Evolutionary conservation across 345 rosid genomes (phyloP).

Genomic region (Gynandropsis gynandra): DNA sequence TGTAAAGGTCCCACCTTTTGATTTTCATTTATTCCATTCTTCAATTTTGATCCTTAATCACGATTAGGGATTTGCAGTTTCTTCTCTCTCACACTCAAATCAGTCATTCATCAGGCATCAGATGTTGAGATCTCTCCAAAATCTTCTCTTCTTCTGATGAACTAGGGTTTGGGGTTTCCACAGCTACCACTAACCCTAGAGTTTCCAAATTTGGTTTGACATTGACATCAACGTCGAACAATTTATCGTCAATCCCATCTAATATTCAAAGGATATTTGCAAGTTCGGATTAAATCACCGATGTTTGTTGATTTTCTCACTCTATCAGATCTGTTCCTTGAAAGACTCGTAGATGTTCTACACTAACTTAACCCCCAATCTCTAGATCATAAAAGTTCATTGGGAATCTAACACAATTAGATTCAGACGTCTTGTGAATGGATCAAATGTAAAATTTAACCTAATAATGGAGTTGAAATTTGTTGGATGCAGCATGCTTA

Average conservation of each 20-base stretch:
- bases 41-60: slow-evolving; percentile 4
- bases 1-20: not conserved
- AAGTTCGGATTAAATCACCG: slow-evolving; percentile 3
- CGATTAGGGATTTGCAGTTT: slow-evolving; percentile 22
- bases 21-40: slow-evolving; percentile 14
- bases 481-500: slow-evolving; percentile 54
- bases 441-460: not conserved
- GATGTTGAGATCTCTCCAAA: slow-evolving; percentile 14
- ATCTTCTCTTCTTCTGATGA: slow-evolving; percentile 4
- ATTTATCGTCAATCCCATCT: slow-evolving; percentile 20
- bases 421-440: too few relatives aligned
- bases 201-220: slow-evolving; percentile 25
- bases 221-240: slow-evolving; percentile 12
- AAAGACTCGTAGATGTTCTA: slow-evolving; percentile 6
- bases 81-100: slow-evolving; percentile 11
- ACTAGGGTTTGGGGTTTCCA: slow-evolving; percentile 32
- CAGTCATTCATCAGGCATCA: slow-evolving; percentile 3
- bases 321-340: not conserved
- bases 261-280: slow-evolving; percentile 31
- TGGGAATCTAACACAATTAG: not conserved
- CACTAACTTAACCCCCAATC: not conserved
- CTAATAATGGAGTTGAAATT: not conserved
- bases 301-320: not conserved
- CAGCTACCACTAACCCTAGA: slow-evolving; percentile 31
- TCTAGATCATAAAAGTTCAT: not conserved